Percentiles rank a stretch among this genome's conserved stretches.
phyloP scores from a whole-genome alignment of 257 asterid genomes.

The Solanum sejunctum region DNA sequence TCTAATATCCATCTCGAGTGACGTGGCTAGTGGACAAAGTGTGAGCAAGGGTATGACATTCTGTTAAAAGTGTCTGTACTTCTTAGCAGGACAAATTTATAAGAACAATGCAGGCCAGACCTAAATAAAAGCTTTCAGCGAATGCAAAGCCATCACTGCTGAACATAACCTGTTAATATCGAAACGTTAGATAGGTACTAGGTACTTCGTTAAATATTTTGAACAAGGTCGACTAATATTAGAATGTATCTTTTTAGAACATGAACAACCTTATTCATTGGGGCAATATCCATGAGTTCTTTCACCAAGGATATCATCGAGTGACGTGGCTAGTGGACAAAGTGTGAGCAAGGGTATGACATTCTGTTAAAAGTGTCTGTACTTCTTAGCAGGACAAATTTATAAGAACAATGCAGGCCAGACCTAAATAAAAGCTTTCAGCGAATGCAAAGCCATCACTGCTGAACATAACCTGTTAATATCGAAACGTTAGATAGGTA shows the following conservation, averaged over 20 bases:
- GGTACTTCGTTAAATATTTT: too few relatives aligned
- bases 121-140: slow-evolving; percentile 83
- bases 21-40: not conserved
- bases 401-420: not conserved
- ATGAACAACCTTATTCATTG: slow-evolving; percentile 57
- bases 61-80: not conserved
- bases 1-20: too few relatives aligned
- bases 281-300: slow-evolving; percentile 85
- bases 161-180: slow-evolving; percentile 79
- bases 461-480: slow-evolving; percentile 92
- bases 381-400: not conserved
- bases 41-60: not conserved
- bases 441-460: slow-evolving; percentile 79
- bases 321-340: not conserved
- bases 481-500: not conserved
- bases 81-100: not conserved
- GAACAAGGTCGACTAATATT: not conserved
- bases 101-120: slow-evolving; percentile 16
- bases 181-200: not conserved
- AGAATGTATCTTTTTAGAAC: not conserved
- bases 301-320: slow-evolving; percentile 64
- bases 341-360: not conserved
- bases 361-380: not conserved
- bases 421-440: slow-evolving; percentile 81
- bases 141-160: slow-evolving; percentile 78